These are phyloP conservation scores for Limonomyces culmigenus DNA, from an alignment of 1,284 basidiomycete genomes.

Conservation along the genomic window DNA sequence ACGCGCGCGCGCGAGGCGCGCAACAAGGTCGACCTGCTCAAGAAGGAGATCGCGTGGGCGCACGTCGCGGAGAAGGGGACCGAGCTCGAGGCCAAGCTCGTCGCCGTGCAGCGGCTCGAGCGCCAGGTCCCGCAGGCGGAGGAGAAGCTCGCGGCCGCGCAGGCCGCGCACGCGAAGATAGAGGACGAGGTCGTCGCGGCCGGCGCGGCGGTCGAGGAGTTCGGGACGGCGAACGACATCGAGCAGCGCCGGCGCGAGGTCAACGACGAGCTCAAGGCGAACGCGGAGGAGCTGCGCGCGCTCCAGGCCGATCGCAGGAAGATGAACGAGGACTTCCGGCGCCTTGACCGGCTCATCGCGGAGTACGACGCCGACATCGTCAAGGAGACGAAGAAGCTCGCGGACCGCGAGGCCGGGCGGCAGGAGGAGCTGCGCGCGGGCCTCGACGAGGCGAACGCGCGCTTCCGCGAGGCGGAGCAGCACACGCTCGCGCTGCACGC, in stretches of 20 bases:
- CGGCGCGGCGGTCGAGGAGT: conserved; percentile 18
- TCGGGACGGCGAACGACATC: not conserved
- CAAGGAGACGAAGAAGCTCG: conserved; percentile 36
- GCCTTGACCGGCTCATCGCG: conserved; percentile 26
- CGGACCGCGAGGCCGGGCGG: conserved; percentile 38
- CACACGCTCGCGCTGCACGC: conserved; percentile 18
- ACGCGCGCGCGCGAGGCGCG: conserved; percentile 57
- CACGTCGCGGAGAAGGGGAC: conserved; percentile 64
- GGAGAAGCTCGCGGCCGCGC: conserved; percentile 22
- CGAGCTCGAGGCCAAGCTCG: conserved; percentile 36
- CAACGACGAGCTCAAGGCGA: conserved; percentile 24
- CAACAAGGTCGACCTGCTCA: conserved; percentile 49
- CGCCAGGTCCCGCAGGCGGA: conserved; percentile 34
- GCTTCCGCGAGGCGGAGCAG: conserved; percentile 10
- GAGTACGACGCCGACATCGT: conserved; percentile 34
- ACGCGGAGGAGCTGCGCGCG: conserved; percentile 24
- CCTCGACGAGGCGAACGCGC: conserved; percentile 24
- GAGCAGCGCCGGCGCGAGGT: conserved; percentile 14
- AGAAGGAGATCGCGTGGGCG: conserved; percentile 81
- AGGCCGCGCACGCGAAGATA: conserved; percentile 28
- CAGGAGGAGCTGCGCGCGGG: conserved; percentile 35
- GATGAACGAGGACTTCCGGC: conserved; percentile 26
- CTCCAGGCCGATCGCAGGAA: conserved; percentile 24
- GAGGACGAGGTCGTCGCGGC: conserved; percentile 19
- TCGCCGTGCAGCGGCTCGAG: conserved; percentile 29